Base-by-base conservation (phyloP, 371 early-diverging fungal genomes). In the Rhizopus arrhizus region DNA sequence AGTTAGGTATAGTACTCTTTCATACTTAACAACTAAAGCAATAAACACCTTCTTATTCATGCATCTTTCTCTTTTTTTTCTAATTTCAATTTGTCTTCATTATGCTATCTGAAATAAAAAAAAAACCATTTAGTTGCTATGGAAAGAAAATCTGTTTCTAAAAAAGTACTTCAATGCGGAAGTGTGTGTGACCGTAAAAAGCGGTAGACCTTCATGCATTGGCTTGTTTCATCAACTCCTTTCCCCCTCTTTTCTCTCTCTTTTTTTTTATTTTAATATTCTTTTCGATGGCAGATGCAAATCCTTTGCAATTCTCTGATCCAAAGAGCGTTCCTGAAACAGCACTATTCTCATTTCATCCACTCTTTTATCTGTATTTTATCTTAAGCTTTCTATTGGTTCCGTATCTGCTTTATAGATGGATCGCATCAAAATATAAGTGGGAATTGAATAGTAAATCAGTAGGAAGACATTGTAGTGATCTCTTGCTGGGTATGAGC, bases 401-500 rank as follows among this genome's bases (percentile, higher is more conserved):
- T 4, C 85, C 85, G 0, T 85, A 85, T 53, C 82, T 83, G 0
- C 48, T 71, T 5, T 89, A 86, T 59, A 73, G 86, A 22, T 53
- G 69, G 8, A 69, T 87, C 4, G 85, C 89, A 2, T 78, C 84
- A 13, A 68, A 71, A 12, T 84, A 80, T 53, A 76, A 83, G 29
- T 89, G 88, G 85, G 92, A 91, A 64, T 74, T 80, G 16, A 81
- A 84, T 36, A 62, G 66, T 13, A 89, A 90, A 58, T 78, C 84
- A 13, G 64, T 83, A 6, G 84, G 84, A 9, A 78, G 88, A 31
- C 88, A 88, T 52, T 90, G 84, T 65, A 84, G 85, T 58, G 89
- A 91, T 65, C 29, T 84, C 4, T 65, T 86, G 43, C 61, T 74
- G 13, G 86, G 82, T 0, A 68, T 89, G 12, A 66, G 79, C 2